phyloP scores from a whole-genome alignment of 1,284 basidiomycete species.

The Meira miltonrushii region DNA sequence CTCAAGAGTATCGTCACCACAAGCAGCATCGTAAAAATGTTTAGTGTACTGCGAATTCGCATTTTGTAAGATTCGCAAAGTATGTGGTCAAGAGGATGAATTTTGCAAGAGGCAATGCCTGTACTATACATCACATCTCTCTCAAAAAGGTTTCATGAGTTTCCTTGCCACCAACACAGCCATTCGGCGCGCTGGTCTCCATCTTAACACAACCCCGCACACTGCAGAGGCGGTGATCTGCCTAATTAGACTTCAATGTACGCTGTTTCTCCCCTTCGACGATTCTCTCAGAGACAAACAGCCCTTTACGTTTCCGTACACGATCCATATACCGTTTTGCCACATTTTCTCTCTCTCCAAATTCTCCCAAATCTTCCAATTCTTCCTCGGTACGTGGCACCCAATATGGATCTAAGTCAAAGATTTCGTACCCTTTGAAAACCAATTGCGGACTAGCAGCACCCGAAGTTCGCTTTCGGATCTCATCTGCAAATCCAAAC shows the following conservation, averaged over 20 bases:
- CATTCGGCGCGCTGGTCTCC: too few species aligned
- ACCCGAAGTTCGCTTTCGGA: constrained; percentile 90
- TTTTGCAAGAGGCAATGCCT: too few species aligned
- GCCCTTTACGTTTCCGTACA: constrained; percentile 61
- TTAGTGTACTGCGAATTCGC: too few species aligned
- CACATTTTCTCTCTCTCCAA: constrained; percentile 87
- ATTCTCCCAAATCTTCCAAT: constrained; percentile 92
- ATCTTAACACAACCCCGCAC: too few species aligned
- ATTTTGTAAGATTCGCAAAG: too few species aligned
- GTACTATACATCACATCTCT: too few species aligned
- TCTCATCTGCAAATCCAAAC: constrained; percentile 96
- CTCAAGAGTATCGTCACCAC: too few species aligned
- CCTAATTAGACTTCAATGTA: constrained; percentile 47
- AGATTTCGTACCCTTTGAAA: constrained; percentile 70
- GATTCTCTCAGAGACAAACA: constrained; percentile 38
- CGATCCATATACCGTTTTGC: constrained; percentile 89
- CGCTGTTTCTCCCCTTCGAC: constrained; percentile 52
- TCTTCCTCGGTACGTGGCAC: constrained; percentile 97
- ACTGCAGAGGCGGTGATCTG: not conserved
- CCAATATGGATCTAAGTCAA: constrained; percentile 82
- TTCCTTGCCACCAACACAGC: too few species aligned
- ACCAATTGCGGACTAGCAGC: constrained; percentile 94
- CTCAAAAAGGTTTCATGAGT: too few species aligned
- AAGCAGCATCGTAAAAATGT: too few species aligned
- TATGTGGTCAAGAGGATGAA: too few species aligned